A percentile compares a stretch with the other conserved stretches of the same genome.
Evolutionary conservation across 768 basidiomycete species (phyloP).

Genomic region (Mycena capillaripes): DNA sequence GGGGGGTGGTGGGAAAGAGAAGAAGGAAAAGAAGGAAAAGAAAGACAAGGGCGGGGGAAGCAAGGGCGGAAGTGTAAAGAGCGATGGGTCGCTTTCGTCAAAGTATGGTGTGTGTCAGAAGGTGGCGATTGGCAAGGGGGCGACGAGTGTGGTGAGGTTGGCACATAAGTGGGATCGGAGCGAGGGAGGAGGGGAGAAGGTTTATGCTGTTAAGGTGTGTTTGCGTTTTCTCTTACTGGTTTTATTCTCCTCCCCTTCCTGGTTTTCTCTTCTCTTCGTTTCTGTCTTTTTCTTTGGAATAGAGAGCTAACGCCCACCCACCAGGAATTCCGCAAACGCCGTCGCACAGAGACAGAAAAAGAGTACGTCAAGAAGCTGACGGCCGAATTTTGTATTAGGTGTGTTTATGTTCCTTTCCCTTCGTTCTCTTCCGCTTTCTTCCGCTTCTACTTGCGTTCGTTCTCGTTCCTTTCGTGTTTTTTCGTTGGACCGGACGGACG

Average conservation of each 20-base stretch:
- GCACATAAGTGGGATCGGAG: slow-evolving; percentile 99
- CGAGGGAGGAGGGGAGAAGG: slow-evolving; percentile 90
- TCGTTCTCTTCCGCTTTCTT: too few relatives aligned
- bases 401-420: neutral
- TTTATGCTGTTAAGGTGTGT: slow-evolving; percentile 97
- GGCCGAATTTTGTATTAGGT: slow-evolving; percentile 92
- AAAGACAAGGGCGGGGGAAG: slow-evolving; percentile 38
- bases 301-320: neutral
- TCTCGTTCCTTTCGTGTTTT: too few relatives aligned
- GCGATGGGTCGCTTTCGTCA: slow-evolving; percentile 63
- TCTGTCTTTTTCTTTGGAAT: slow-evolving; percentile 2
- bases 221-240: neutral
- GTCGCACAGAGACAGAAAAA: slow-evolving; percentile 98
- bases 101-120: slow-evolving; percentile 99
- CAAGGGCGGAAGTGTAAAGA: slow-evolving; percentile 45
- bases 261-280: neutral
- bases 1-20: neutral
- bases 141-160: slow-evolving; percentile 95
- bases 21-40: neutral
- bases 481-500: too few relatives aligned
- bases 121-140: slow-evolving; percentile 94
- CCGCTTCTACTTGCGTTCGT: too few relatives aligned
- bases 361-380: slow-evolving; percentile 99
- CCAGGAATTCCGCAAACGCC: slow-evolving; percentile 97
- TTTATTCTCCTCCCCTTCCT: slow-evolving; percentile 9